Evolutionary conservation across 805 yeast genomes (phyloP), one percentile per base, ranked within the genome.

Genomic region (Wickerhamiella sorbophila): DNA sequence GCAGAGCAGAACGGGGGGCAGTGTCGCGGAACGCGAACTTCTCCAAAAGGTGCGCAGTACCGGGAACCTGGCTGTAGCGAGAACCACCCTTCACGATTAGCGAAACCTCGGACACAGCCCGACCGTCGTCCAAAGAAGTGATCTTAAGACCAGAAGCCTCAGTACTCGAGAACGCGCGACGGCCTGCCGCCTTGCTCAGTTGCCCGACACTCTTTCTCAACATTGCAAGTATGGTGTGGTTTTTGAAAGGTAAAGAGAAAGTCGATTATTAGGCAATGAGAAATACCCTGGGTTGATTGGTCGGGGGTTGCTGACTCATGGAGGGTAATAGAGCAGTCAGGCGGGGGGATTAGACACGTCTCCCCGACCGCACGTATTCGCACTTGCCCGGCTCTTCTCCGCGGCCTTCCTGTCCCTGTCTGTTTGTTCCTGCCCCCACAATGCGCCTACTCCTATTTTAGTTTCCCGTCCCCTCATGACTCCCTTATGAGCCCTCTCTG

Each of bases 41-140:
- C 57, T 88, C 74, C 57, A 87, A 71, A 50, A 86, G 66, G 64
- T 88, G 96, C 36, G 96, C 71, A 52, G 80, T 65, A 66, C 97
- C 98, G 43, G 87, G 78, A 48, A 72, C 64, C 32, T 62, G 48
- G 42, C 75, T 67, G 54, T 68, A 71, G 62, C 91, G 80, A 44
- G 95, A 75, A 51, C 97, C 97, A 49, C 83, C 93, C 39, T 42
- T 41, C 52, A 88, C 78, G 48, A 80, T 77, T 46, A 88, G 84
- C 42, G 87, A 71, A 44, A 91, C 66, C 42, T 79, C 69, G 48
- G 95, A 79, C 47, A 84, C 74, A 53, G 75, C 70, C 42, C 82
- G 77, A 39, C 75, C 64, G 43, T 78, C 68, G 48, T 77, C 85
- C 16, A 40, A 36, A 9, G 45, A 34, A 5, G 38, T 16, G 37